Evolutionary conservation across 768 basidiomycete genomes (phyloP), one percentile per base, ranked within the genome.

Genomic region (Collybia mongolica): DNA sequence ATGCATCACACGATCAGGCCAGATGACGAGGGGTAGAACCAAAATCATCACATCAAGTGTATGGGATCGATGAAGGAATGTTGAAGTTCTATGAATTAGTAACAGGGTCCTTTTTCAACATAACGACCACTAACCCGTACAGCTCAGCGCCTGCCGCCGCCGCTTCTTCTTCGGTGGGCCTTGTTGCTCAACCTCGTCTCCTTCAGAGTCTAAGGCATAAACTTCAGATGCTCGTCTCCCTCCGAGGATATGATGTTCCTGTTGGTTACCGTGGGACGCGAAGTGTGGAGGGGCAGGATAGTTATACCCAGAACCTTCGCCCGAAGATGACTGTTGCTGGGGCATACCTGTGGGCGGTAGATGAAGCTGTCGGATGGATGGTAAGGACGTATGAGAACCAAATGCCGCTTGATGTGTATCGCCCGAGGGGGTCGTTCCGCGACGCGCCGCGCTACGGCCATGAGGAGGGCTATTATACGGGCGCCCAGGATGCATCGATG

Each of bases 121-220:
- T 42, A 46, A 54, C 53, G 54, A 56, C 57, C 57, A 70, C 77
- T 71, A 65, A 90, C 89, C 89, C 46, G 89, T 92, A 67, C 90
- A 92, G 62, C 89, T 92, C 57, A 92, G 69, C 35, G 90, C 89
- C 64, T 92, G 89, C 39, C 90, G 72, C 46, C 90, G 76, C 46
- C 90, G 74, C 68, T 90, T 92, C 80, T 90, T 90, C 76, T 90
- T 91, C 14, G 83, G 83, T 14, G 83, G 88, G 37, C 76, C 76
- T 11, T 66, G 63, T 39, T 76, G 77, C 8, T 73, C 66, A 38
- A 75, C 71, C 19, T 76, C 80, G 38, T 88, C 86, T 11, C 61
- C 68, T 43, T 86, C 85, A 26, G 83, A 83, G 17, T 84, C 84
- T 22, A 68, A 68, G 47, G 72, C 70, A 39, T 71, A 65, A 37